These are phyloP conservation scores for Zymoseptoria crescenta DNA, from an alignment of 2,329 filamentous ascomycete genomes.

Conservation along the genomic window DNA sequence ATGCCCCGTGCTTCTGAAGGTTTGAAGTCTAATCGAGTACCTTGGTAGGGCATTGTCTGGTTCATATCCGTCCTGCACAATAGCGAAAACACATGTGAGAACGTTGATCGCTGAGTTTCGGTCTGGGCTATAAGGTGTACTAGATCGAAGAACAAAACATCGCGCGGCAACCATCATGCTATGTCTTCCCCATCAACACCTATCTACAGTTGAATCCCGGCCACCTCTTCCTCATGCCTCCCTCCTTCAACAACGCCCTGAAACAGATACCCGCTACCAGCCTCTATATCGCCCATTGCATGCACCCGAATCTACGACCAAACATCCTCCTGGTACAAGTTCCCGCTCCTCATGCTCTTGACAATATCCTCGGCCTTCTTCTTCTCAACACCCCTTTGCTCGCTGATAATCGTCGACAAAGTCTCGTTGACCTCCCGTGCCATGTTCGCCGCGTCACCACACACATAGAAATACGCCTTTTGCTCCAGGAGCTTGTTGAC, in stretches of 20 bases:
- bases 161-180: not conserved
- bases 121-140: not conserved
- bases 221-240: not conserved
- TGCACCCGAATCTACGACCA: slow-evolving; percentile 47
- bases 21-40: not conserved
- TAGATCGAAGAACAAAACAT: not conserved
- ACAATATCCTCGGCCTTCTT: slow-evolving; percentile 92
- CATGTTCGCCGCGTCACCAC: slow-evolving; percentile 90
- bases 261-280: not conserved
- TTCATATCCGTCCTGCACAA: no score
- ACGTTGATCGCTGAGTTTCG: no score
- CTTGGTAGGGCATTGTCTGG: not conserved
- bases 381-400: slow-evolving; percentile 72
- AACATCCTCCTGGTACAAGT: slow-evolving; percentile 86
- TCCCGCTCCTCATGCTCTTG: slow-evolving; percentile 89
- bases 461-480: slow-evolving; percentile 93
- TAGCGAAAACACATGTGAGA: no score
- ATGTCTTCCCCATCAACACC: not conserved
- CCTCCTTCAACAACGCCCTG: not conserved
- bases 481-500: slow-evolving; percentile 82
- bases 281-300: not conserved
- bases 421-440: slow-evolving; percentile 52
- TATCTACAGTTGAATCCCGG: not conserved
- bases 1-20: not conserved
- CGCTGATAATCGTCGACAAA: slow-evolving; percentile 77